Evolutionary conservation across 768 basidiomycete species (phyloP), one percentile per base, ranked within the genome.

Genomic region (Rhodocollybia butyracea): DNA sequence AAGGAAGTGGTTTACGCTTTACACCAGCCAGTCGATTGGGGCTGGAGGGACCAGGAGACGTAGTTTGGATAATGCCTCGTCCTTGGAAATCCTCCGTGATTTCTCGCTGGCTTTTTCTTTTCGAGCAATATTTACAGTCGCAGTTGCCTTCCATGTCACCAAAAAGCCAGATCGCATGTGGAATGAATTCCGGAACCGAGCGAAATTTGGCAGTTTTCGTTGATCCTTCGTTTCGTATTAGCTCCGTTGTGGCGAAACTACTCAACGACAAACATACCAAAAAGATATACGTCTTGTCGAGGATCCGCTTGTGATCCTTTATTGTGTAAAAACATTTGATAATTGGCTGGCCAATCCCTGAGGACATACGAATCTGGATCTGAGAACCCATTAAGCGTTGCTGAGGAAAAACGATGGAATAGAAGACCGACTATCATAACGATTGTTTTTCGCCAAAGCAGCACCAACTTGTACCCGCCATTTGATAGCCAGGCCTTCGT

Each of bases 151-250:
- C 73, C 0, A 72, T 63, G 56, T 89, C 85, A 6, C 73, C 73
- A 66, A 85, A 74, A 10, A 94, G 79, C 91, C 91, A 94, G 56
- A 84, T 74, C 2, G 88, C 88, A 62, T 94, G 92, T 3, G 91
- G 90, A 45, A 88, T 80, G 66, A 94, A 91, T 65, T 94, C 92
- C 46, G 87, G 86, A n/a, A 84, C 74, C 12, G 91, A 92, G 40
- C 92, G 87, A 68, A 92, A 94, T 53, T 73, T 79, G 29, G 70
- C 72, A 38, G 76, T 69, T n/a, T n/a, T 12, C 26, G 32, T 51
- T 46, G 51, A 60, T 36, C 52, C 24, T 38, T 22, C 24, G 22
- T 19, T 12, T 22, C 10, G 19, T 13, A 45, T 15, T 5, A 5
- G 24, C n/a, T 27, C 10, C 21, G 40, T 52, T 7, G 24, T 34